A percentile compares a stretch with the other conserved stretches of the same genome.
These are phyloP conservation scores for Cryptosporidium ubiquitum DNA, from an alignment of 169 alveolate species.

Conservation along the genomic window DNA sequence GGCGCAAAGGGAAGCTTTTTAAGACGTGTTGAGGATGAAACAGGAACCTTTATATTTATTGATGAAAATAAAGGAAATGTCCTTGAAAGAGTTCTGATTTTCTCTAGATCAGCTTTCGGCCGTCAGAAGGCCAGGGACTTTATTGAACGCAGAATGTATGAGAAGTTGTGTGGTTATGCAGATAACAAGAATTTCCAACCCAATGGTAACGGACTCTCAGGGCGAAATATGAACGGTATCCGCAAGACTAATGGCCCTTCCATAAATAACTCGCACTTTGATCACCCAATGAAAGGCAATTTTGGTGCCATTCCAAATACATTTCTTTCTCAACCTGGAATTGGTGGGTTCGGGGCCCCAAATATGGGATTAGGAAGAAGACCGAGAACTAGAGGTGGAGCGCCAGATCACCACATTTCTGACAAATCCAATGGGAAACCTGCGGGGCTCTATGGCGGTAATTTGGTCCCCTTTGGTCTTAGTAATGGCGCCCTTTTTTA, in stretches of 20 bases:
- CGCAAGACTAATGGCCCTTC: conserved; percentile 29
- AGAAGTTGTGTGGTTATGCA: conserved; percentile 67
- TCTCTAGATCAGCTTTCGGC: conserved; percentile 71
- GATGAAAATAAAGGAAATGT: conserved; percentile 75
- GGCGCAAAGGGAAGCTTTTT: conserved; percentile 79
- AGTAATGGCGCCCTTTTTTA: conserved; percentile 35
- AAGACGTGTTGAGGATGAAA: conserved; percentile 79
- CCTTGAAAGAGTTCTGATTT: conserved; percentile 56
- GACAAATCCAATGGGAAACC: conserved; percentile 16
- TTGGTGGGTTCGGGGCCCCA: conserved; percentile 3
- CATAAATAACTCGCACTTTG: conserved; percentile 12
- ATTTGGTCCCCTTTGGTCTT: conserved; percentile 45
- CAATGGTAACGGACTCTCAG: not conserved
- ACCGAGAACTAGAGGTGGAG: conserved; percentile 38
- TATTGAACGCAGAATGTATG: conserved; percentile 69
- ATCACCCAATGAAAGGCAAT: not conserved
- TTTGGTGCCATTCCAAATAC: not conserved
- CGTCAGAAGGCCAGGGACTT: conserved; percentile 71
- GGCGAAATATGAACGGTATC: conserved; percentile 25
- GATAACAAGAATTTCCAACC: conserved; percentile 29
- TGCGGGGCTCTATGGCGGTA: conserved; percentile 31
- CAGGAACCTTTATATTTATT: conserved; percentile 79
- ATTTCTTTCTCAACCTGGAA: conserved; percentile 18
- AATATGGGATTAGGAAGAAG: conserved; percentile 24
- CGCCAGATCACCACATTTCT: conserved; percentile 10